Conservation (phyloP, 208 protist genomes). For the Wallacemonas collosoma region DNA sequence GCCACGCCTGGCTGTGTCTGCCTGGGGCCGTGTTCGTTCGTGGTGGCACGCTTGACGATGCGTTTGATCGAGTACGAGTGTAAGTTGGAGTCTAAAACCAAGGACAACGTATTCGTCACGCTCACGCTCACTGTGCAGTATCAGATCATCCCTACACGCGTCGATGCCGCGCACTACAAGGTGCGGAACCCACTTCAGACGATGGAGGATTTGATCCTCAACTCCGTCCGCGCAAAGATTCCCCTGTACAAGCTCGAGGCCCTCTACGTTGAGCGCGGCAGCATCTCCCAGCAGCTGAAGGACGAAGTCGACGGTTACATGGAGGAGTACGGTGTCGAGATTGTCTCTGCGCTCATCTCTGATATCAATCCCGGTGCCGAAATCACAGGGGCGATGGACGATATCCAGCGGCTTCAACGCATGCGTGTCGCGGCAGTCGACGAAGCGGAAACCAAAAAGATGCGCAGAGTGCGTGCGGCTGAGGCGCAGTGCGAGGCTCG, state of each 20-base stretch:
- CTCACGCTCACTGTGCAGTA: constrained; percentile 59
- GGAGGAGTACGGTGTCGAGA: constrained; percentile 67
- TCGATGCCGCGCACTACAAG: constrained; percentile 50
- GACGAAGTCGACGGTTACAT: constrained; percentile 61
- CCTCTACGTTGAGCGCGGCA: constrained; percentile 73
- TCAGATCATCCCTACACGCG: constrained; percentile 45
- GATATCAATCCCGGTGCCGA: constrained; percentile 67
- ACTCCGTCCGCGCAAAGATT: constrained; percentile 69
- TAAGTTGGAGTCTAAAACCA: constrained; percentile 73
- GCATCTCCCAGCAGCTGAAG: constrained; percentile 78
- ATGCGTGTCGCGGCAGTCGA: constrained; percentile 78
- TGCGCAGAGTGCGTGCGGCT: constrained; percentile 64
- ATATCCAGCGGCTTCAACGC: constrained; percentile 70
- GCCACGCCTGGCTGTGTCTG: constrained; percentile 64
- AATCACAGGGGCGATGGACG: constrained; percentile 76
- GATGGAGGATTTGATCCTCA: constrained; percentile 68
- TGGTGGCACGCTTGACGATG: constrained; percentile 41
- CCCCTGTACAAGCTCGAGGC: constrained; percentile 82
- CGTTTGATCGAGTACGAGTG: constrained; percentile 48
- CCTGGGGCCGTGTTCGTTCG: constrained; percentile 40
- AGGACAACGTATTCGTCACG: constrained; percentile 86
- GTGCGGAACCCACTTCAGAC: constrained; percentile 39
- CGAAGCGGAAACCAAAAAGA: constrained; percentile 75
- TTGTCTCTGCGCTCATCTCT: constrained; percentile 70
- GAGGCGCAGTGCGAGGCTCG: constrained; percentile 71